Evolutionary conservation across 2,329 filamentous ascomycete species (phyloP), one percentile per base, ranked within the genome.

Genomic region (Coniosporium tulheliwenetii): DNA sequence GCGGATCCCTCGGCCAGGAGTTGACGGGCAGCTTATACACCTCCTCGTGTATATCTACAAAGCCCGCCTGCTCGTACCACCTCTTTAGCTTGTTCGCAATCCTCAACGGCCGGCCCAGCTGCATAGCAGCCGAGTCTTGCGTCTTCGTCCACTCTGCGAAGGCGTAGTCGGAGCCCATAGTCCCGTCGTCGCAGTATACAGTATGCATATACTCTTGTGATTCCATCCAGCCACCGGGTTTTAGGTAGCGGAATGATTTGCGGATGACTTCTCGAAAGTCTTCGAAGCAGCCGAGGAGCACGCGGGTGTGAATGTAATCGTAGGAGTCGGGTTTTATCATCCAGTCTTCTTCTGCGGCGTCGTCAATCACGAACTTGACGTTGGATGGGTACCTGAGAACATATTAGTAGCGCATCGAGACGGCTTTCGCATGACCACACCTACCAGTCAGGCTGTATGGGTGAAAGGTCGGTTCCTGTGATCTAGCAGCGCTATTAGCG

Each of bases 301-400:
- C 62, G 36, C 71, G 66, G 2, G 71, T 66, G 55, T 79, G 76
- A 43, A 81, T 67, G 44, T 71, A 70, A 55, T 79, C 75, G 49
- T 78, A 67, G 47, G 65, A 50, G 41, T 65, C 49, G 0, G 60
- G 50, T 5, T 65, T 60, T 59, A 73, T 52, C 59, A 71, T 60
- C 74, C 75, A 77, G 41, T 80, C 70, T 8, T 47, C 63, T 1
- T 67, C 62, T 51, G 77, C 73, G 3, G 70, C 67, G 52, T 86
- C 81, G 52, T 85, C 80, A 37, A 87, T 70, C 44, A 76, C 75
- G 48, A 87, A 87, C 45, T 76, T 73, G 10, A 85, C 78, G 46
- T 87, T 87, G 13, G 73, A 70, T 0, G 82, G 81, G 1, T 85
- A 77, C 38, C 71, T 65, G 4, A 13, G 16, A 16, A 12, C 13